Conservation (phyloP, 1,284 basidiomycete species). For the Vanrija pseudolonga region DNA sequence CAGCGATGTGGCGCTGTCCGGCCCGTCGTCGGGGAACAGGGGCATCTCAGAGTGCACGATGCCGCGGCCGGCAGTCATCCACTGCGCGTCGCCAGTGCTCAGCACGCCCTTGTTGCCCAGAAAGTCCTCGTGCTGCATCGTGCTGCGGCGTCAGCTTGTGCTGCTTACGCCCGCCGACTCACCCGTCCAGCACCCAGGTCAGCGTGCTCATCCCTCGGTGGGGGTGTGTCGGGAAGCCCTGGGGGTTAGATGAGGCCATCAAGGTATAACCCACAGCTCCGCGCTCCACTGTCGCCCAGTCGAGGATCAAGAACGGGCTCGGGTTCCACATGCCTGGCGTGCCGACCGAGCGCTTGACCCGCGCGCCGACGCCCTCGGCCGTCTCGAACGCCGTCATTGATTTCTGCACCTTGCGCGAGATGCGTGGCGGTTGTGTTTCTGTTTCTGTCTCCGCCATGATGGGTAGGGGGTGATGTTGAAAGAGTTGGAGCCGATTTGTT, state of each 20-base stretch:
- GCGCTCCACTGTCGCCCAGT: conserved; percentile 36
- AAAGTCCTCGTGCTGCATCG: conserved; percentile 78
- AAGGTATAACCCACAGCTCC: conserved; percentile 21
- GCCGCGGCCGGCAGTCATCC: conserved; percentile 79
- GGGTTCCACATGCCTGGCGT: conserved; percentile 69
- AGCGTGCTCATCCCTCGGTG: conserved; percentile 73
- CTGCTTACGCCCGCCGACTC: conserved; percentile 22
- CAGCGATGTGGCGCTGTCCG: conserved; percentile 54
- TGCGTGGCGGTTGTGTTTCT: conserved; percentile 15
- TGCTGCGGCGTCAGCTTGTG: conserved; percentile 1
- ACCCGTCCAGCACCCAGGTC: conserved; percentile 85
- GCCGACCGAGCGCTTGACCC: conserved; percentile 83
- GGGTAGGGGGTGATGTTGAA: too few species aligned
- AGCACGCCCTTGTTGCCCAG: conserved; percentile 77
- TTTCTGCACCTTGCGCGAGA: conserved; percentile 68
- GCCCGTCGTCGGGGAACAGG: conserved; percentile 42
- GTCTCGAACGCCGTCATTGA: conserved; percentile 72
- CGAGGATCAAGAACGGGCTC: conserved; percentile 78
- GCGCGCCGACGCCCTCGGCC: conserved; percentile 79
- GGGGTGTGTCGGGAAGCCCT: conserved; percentile 66
- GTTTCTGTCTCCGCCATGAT: background rate
- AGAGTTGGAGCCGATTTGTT: too few species aligned
- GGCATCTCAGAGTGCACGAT: conserved; percentile 85
- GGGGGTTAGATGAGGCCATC: conserved; percentile 1
- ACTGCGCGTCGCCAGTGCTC: conserved; percentile 80